phyloP scores from a whole-genome alignment of 2,329 filamentous ascomycete species.

The Dothiorella sarmentorum region DNA sequence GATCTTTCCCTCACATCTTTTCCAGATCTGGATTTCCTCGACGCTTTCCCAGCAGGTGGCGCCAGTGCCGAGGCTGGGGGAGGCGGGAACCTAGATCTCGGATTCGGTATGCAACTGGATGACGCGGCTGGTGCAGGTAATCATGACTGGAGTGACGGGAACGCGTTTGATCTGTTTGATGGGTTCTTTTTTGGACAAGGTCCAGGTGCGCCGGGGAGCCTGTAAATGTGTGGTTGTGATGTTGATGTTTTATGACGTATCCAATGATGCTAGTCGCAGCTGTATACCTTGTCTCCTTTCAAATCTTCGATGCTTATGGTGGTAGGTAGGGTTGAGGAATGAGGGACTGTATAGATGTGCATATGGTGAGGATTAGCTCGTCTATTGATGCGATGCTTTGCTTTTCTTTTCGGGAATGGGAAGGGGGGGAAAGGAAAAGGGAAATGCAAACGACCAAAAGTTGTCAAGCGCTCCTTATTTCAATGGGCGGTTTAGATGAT shows the following conservation, averaged over 20 bases:
- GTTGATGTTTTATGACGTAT: too few species aligned
- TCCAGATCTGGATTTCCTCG: constrained; percentile 54
- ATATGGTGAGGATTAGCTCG: too few species aligned
- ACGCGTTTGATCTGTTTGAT: constrained; percentile 56
- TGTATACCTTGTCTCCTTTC: background rate
- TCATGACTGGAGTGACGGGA: constrained; percentile 54
- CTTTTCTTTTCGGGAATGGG: too few species aligned
- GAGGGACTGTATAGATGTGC: too few species aligned
- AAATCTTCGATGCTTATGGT: too few species aligned
- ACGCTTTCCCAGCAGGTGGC: constrained; percentile 42
- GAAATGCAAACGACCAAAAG: background rate
- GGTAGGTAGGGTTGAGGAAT: too few species aligned
- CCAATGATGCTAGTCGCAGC: too few species aligned
- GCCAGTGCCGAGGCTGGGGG: constrained; percentile 9
- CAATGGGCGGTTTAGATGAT: background rate
- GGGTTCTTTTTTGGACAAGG: constrained; percentile 66
- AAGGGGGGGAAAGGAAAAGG: background rate
- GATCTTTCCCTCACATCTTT: constrained; percentile 36
- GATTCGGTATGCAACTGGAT: constrained; percentile 47
- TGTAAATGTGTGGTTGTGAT: background rate
- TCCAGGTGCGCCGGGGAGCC: constrained; percentile 21
- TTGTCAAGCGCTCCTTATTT: background rate
- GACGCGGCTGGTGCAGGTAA: constrained; percentile 37
- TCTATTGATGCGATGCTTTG: too few species aligned
- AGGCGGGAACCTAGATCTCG: constrained; percentile 57